These are phyloP conservation scores for Leptographium wingfieldii DNA, from an alignment of 2,329 filamentous ascomycete genomes.

Conservation along the genomic window DNA sequence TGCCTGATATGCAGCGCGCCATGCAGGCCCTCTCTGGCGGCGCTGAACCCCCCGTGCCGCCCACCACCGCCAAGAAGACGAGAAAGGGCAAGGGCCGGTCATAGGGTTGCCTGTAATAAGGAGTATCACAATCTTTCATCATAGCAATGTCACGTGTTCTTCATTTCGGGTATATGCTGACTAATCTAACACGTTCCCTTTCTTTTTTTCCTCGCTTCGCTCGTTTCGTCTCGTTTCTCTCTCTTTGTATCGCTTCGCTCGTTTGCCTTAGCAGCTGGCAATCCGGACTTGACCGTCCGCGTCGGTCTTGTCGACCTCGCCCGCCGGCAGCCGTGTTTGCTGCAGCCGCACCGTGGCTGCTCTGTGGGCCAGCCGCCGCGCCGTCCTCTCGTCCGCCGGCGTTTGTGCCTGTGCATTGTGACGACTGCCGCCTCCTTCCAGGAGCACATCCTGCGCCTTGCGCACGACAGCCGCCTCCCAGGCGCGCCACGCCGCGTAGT, in stretches of 20 bases:
- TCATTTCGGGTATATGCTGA: too few relatives aligned
- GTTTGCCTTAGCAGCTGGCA: constrained; percentile 21
- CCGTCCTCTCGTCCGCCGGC: too few relatives aligned
- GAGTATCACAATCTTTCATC: too few relatives aligned
- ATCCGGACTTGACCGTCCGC: constrained; percentile 32
- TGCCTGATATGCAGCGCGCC: constrained; percentile 7
- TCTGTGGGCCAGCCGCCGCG: constrained; percentile 18
- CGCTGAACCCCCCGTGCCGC: constrained; percentile 14
- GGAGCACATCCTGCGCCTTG: constrained; percentile 30
- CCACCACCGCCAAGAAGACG: constrained; percentile 4
- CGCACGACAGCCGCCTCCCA: constrained; percentile 44
- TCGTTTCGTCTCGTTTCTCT: too few relatives aligned
- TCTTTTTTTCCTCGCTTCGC: too few relatives aligned
- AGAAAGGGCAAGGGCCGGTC: constrained; percentile 19
- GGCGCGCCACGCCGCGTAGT: constrained; percentile 47
- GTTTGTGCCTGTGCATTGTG: constrained; percentile 6
- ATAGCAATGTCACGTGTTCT: too few relatives aligned
- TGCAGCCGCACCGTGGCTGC: constrained; percentile 31
- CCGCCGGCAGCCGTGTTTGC: constrained; percentile 35
- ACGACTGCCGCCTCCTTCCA: constrained; percentile 3
- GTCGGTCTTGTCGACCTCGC: constrained; percentile 32
- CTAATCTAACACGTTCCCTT: too few relatives aligned
- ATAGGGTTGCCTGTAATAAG: constrained; percentile 1
- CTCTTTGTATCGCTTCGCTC: too few relatives aligned
- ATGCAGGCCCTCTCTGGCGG: constrained; percentile 12